Conservation (phyloP, 2,329 filamentous ascomycete species). For the Phoma sp. region DNA sequence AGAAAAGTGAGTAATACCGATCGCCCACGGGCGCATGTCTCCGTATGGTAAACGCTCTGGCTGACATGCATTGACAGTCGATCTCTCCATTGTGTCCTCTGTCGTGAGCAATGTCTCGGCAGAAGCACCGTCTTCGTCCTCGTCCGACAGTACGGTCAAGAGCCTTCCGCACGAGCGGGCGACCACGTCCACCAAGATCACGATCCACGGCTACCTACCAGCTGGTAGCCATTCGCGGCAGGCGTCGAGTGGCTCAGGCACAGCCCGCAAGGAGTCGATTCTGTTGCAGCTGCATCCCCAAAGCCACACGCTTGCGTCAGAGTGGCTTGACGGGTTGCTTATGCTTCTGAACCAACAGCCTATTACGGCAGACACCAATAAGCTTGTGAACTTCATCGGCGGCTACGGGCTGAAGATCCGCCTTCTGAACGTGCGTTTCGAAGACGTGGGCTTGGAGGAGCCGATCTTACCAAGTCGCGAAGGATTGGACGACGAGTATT, state of each 20-base stretch:
- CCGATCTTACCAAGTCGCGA: constrained; percentile 81
- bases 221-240: constrained; percentile 39
- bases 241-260: constrained; percentile 37
- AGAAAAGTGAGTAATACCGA: constrained; percentile 65
- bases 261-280: constrained; percentile 66
- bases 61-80: constrained; percentile 60
- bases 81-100: constrained; percentile 85
- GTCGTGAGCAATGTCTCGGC: constrained; percentile 92
- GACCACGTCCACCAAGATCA: constrained; percentile 79
- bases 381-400: constrained; percentile 81
- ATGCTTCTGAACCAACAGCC: constrained; percentile 95
- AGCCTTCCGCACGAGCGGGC: constrained; percentile 37
- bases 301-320: constrained; percentile 82
- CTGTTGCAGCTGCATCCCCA: constrained; percentile 83
- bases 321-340: constrained; percentile 94
- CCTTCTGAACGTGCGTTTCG: constrained; percentile 86
- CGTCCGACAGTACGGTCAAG: constrained; percentile 55
- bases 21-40: constrained; percentile 15
- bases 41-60: constrained; percentile 25
- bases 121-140: constrained; percentile 56
- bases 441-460: constrained; percentile 73
- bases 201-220: constrained; percentile 75
- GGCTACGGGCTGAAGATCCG: constrained; percentile 94
- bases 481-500: constrained; percentile 90
- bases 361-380: constrained; percentile 95